These are phyloP conservation scores for Aspergillus funiculosus DNA, from an alignment of 495 filamentous ascomycete species.

Conservation along the genomic window DNA sequence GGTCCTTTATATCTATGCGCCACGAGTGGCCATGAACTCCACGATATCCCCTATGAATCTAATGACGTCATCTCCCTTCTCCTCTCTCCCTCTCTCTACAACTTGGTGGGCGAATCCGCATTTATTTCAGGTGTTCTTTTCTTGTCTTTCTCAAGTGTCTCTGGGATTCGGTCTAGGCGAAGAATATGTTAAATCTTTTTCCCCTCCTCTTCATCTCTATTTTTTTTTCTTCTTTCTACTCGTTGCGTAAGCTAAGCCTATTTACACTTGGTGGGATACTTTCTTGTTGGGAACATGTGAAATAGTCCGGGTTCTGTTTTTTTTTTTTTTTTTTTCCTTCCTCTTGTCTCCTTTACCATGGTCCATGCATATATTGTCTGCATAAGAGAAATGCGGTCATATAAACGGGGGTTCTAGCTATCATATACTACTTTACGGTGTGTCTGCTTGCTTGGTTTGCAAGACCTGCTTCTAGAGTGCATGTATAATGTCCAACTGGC, in stretches of 20 bases:
- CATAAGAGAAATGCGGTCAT: not conserved
- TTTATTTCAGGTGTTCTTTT: conserved; percentile 11
- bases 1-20: conserved; percentile 1
- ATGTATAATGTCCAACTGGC: not conserved
- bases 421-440: not conserved
- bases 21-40: conserved; percentile 1
- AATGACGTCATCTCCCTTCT: conserved; percentile 3
- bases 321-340: not conserved
- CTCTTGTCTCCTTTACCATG: too few relatives aligned
- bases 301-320: conserved; percentile 7
- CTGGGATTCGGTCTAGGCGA: conserved; percentile 14
- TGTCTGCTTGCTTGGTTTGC: not conserved
- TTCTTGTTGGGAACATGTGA: conserved; percentile 5
- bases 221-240: not conserved
- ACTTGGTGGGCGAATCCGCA: conserved; percentile 7
- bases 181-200: conserved; percentile 20
- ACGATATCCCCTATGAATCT: not conserved
- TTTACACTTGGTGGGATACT: conserved; percentile 9
- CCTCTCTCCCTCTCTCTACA: conserved; percentile 3
- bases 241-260: not conserved
- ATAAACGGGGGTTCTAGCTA: too few relatives aligned
- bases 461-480: not conserved
- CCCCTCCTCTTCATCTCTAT: conserved; percentile 5
- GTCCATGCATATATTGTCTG: conserved; percentile 1
- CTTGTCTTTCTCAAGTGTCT: conserved; percentile 10